These are phyloP conservation scores for Bipolaris cookei DNA, from an alignment of 2,329 filamentous ascomycete species.

Conservation along the genomic window DNA sequence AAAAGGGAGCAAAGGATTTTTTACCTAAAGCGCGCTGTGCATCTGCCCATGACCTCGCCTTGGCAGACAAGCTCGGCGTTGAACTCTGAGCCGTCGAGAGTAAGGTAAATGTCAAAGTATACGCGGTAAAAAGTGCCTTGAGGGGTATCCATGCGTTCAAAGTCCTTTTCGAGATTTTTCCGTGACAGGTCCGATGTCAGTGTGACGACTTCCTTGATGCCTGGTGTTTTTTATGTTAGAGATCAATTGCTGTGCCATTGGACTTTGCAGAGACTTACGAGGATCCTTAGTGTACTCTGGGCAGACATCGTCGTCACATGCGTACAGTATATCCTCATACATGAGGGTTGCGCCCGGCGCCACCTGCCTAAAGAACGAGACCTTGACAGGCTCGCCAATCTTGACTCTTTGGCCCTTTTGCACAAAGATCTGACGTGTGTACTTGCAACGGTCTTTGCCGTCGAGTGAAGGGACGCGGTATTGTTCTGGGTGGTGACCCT, in stretches of 20 bases:
- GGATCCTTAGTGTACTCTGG: slow-evolving; percentile 99
- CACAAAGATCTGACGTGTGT: slow-evolving; percentile 96
- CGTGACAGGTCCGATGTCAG: slow-evolving; percentile 95
- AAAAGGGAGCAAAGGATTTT: background rate
- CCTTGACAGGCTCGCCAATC: slow-evolving; percentile 98
- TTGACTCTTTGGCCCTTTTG: slow-evolving; percentile 99
- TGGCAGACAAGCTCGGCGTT: slow-evolving; percentile 99
- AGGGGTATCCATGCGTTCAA: slow-evolving; percentile 98
- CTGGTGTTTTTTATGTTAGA: slow-evolving; percentile 55
- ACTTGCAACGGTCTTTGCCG: slow-evolving; percentile 98
- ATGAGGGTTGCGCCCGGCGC: slow-evolving; percentile 96
- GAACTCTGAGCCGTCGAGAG: slow-evolving; percentile 95
- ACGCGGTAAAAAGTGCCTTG: slow-evolving; percentile 76
- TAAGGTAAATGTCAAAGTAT: slow-evolving; percentile 77
- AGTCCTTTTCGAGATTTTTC: slow-evolving; percentile 99
- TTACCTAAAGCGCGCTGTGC: slow-evolving; percentile 83
- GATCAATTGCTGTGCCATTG: background rate
- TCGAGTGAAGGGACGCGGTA: slow-evolving; percentile 97
- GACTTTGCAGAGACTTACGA: slow-evolving; percentile 68
- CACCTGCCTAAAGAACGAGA: slow-evolving; percentile 97
- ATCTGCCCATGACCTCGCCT: slow-evolving; percentile 97
- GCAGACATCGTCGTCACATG: slow-evolving; percentile 96
- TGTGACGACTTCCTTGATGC: slow-evolving; percentile 98
- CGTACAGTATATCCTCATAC: slow-evolving; percentile 98
- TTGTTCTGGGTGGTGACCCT: slow-evolving; percentile 96